Percentiles rank a stretch among this genome's conserved stretches.
Evolutionary conservation across 108 stramenopile species (phyloP).

Genomic region (Pseudonitzschia delicatissima): DNA sequence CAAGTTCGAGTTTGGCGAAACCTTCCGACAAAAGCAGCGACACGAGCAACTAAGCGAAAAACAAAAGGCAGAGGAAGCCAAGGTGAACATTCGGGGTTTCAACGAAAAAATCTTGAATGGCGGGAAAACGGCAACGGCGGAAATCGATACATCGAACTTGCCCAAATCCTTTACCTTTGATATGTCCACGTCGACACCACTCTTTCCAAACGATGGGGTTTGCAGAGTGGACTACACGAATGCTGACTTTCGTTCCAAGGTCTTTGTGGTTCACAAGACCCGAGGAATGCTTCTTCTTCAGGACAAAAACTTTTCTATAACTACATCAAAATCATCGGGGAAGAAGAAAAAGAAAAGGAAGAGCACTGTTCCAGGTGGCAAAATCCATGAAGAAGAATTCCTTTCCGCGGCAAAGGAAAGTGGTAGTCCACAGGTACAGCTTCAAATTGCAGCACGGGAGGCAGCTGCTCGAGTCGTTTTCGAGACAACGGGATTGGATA

Average conservation of each 20-base stretch:
- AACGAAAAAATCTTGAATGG: conserved; percentile 10
- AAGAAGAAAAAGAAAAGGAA: background rate
- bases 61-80: conserved; percentile 17
- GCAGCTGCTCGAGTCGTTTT: conserved; percentile 24
- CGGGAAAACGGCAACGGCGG: conserved; percentile 8
- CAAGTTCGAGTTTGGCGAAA: conserved; percentile 26
- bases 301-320: background rate
- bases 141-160: conserved; percentile 21
- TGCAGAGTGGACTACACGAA: conserved; percentile 22
- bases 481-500: conserved; percentile 30
- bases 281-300: conserved; percentile 27
- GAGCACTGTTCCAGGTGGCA: conserved; percentile 22
- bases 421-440: conserved; percentile 13
- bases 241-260: conserved; percentile 13
- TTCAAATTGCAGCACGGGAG: conserved; percentile 29
- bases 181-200: background rate
- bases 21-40: conserved; percentile 32
- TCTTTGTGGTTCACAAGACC: conserved; percentile 28
- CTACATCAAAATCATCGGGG: background rate
- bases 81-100: conserved; percentile 9
- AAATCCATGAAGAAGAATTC: conserved; percentile 18
- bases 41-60: conserved; percentile 13
- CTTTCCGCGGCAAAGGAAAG: conserved; percentile 18
- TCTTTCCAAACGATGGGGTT: conserved; percentile 3
- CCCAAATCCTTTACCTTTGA: conserved; percentile 24